These are phyloP conservation scores for Panicum hallii DNA, from an alignment of 202 grass and related monocot species.

Conservation along the genomic window DNA sequence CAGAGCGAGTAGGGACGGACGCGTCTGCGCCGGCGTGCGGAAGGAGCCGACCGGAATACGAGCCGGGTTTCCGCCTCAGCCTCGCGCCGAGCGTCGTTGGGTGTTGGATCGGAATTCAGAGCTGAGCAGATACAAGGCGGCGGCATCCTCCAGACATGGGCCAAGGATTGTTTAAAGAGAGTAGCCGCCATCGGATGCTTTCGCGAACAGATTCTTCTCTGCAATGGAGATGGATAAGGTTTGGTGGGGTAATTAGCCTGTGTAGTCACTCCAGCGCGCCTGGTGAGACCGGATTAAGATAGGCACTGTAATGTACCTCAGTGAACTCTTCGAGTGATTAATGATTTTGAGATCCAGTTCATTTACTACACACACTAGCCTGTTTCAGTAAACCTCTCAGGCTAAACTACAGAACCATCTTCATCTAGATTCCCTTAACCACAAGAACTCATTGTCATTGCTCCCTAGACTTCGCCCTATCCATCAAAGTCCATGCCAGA, in stretches of 20 bases:
- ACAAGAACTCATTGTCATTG: background rate
- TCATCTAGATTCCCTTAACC: background rate
- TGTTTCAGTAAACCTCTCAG: background rate
- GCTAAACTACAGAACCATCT: background rate
- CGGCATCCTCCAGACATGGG: background rate
- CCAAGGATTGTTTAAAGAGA: background rate
- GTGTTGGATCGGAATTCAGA: background rate
- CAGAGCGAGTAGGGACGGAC: background rate
- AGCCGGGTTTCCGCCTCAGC: background rate
- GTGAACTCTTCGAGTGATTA: background rate
- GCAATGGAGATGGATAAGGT: background rate
- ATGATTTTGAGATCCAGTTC: no score
- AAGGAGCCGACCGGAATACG: background rate
- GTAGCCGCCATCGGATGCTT: constrained; percentile 9
- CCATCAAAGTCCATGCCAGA: constrained; percentile 15
- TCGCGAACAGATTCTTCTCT: background rate
- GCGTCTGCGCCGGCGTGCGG: background rate
- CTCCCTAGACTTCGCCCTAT: no score
- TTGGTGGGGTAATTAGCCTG: background rate
- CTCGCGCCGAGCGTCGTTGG: background rate
- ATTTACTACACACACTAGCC: background rate
- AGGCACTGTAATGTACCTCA: background rate
- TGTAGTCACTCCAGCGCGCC: background rate
- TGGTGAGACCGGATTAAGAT: background rate
- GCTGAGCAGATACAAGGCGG: background rate